Percentiles rank a stretch among this genome's conserved stretches.
Conservation (phyloP, 129 eudicot genomes). For the Pulicaria dysenterica region DNA sequence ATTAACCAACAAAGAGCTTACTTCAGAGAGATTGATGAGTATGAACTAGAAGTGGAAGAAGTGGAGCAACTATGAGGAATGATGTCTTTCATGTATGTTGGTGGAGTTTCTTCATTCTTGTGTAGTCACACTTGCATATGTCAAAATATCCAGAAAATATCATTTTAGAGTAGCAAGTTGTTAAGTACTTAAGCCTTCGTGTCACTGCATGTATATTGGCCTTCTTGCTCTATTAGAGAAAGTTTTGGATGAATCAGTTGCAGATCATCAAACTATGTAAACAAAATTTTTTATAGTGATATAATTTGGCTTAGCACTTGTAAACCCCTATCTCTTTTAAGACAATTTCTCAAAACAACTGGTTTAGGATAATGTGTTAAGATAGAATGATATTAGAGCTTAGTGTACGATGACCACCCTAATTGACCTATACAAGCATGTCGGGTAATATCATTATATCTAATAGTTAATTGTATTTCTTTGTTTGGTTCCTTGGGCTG, state of each 20-base stretch:
- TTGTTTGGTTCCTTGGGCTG: slow-evolving; percentile 12
- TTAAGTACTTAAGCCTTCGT: slow-evolving; percentile 11
- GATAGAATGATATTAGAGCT: too few relatives aligned
- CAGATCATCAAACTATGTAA: background rate
- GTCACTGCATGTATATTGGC: background rate
- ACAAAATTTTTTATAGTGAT: slow-evolving; percentile 7
- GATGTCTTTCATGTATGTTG: slow-evolving; percentile 17
- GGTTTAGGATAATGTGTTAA: background rate
- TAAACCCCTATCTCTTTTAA: slow-evolving; percentile 12
- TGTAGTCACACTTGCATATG: slow-evolving; percentile 27
- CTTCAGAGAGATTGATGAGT: slow-evolving; percentile 68
- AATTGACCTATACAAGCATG: too few relatives aligned
- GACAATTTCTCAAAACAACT: slow-evolving; percentile 7
- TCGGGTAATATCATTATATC: too few relatives aligned
- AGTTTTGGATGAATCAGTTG: too few relatives aligned
- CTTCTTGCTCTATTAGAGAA: too few relatives aligned
- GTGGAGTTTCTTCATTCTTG: slow-evolving; percentile 9
- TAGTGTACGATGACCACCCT: too few relatives aligned
- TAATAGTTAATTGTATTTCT: too few relatives aligned
- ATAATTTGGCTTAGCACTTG: slow-evolving; percentile 7
- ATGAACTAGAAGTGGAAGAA: slow-evolving; percentile 63
- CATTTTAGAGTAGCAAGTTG: slow-evolving; percentile 10
- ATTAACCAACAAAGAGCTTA: slow-evolving; percentile 63
- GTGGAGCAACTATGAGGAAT: slow-evolving; percentile 40
- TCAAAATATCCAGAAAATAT: slow-evolving; percentile 2